Evolutionary conservation across 176 grass and related monocot species (phyloP).

Genomic region (Oryza glaberrima): DNA sequence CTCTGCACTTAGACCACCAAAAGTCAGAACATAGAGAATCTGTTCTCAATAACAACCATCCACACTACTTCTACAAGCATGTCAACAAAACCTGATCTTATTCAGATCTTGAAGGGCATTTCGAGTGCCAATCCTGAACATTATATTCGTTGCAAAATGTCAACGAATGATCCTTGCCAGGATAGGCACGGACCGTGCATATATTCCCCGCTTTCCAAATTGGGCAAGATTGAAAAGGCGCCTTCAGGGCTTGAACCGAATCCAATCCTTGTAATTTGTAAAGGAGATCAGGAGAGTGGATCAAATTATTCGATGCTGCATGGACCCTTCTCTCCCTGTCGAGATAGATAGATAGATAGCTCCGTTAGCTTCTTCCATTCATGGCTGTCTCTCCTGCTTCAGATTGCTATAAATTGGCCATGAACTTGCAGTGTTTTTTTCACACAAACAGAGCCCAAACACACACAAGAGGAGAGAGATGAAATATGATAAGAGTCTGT

Average conservation of each 20-base stretch:
- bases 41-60: not conserved
- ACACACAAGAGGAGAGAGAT: not conserved
- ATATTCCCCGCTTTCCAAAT: not conserved
- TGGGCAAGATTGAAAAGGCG: conserved; percentile 1
- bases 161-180: not conserved
- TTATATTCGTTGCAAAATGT: not conserved
- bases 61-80: not conserved
- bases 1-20: not conserved
- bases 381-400: not conserved
- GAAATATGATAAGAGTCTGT: conserved; percentile 10
- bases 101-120: not conserved
- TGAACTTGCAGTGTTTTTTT: not conserved
- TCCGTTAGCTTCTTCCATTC: not conserved
- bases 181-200: not conserved
- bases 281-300: not conserved
- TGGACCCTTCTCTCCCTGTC: not conserved
- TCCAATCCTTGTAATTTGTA: not conserved
- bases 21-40: no score
- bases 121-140: not conserved
- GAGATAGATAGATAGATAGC: not conserved
- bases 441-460: not conserved
- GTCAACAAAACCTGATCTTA: not conserved
- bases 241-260: not conserved
- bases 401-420: conserved; percentile 27
- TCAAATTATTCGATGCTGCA: conserved; percentile 19